Base-by-base conservation (phyloP, 371 early-diverging fungal species). In the Batkoa obscura region DNA sequence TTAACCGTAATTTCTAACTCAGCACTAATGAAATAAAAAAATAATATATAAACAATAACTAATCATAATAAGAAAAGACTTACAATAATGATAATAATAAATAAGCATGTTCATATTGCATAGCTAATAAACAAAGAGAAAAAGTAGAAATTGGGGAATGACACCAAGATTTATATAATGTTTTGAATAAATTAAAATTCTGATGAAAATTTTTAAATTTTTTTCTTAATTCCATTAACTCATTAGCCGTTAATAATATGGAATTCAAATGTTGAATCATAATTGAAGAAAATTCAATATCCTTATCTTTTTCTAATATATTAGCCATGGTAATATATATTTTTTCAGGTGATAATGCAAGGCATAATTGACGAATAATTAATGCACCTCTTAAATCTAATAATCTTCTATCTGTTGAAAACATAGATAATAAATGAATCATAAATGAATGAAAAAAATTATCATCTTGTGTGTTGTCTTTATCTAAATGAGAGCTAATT, bases 261-360 rank as follows among this genome's bases (percentile, higher is more conserved):
- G 86, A 77, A 64, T 90, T 91, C 51, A 94, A 67, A 47, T 88
- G 88, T 65, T 90, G 91, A 2, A 94, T 86, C 90, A 94, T 93
- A 8, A 79, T 84, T 51, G 80, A 79, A 1, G 86, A 84, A 72
- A 90, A 90, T 46, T 89, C 92, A 23, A 87, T 59, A 60, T 86
- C 87, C 70, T 23, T 41, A 51, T 89, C 86, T 46, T 72, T 69
- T 59, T 87, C 90, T 50, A 90, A 57, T 43, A 84, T 83, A 59
- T 84, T 83, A 0, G 86, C 84, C 65, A 93, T 75, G 1, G 80
- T 72, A 15, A 83, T 67, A 60, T 84, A 94, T 17, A 94, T 88
- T 34, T 82, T 66, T 58, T 94, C 90, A 6, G 92, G 79, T 58
- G 88, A 74, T 45, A 92, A 65, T 51, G 81, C 84, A 45, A 82